Evolutionary conservation across 352 stramenopile species (phyloP), one percentile per base, ranked within the genome.

Genomic region (Phytophthora agathidicida): DNA sequence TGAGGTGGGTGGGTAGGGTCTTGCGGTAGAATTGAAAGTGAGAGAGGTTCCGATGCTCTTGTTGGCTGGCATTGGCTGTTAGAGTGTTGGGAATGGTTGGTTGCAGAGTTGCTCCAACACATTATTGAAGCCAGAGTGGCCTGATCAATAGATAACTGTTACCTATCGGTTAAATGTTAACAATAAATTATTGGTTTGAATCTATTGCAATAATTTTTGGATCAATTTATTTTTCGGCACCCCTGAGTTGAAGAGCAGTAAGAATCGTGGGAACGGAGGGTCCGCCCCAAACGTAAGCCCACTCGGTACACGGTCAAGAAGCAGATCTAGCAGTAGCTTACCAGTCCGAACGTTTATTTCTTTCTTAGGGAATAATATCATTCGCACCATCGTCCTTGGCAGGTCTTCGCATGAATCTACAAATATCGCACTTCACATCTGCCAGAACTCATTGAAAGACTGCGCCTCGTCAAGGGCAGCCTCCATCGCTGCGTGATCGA

Each of bases 361-460:
- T n/a, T n/a, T n/a, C n/a, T n/a, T n/a, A n/a, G n/a, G n/a, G n/a
- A n/a, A n/a, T n/a, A n/a, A n/a, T n/a, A n/a, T 58, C 39, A 31
- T 45, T 46, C 62, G 36, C 60, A 70, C 26, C 49, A 23, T 47
- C 16, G 28, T 37, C 38, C 51, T 32, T 33, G 22, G 35, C 31
- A 47, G 30, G 17, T 1, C 47, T 55, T 47, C 22, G 43, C 14
- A 36, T 17, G 50, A 24, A 50, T 60, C 32, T 56, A 52, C 59
- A 52, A 48, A 60, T 32, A 30, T n/a, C 23, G 30, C 32, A 7
- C 32, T 30, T 73, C 43, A 76, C 58, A 72, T 70, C 31, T 76
- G 62, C 67, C 63, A 76, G 48, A 73, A 73, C 27, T 76, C 67
- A 37, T 65, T 51, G 37, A 76, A 76, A 14, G 36, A 55, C 10